Percentiles rank a stretch among this genome's conserved stretches.
Evolutionary conservation across 768 basidiomycete genomes (phyloP).

Genomic region (Sporobolomyces pararoseus): DNA sequence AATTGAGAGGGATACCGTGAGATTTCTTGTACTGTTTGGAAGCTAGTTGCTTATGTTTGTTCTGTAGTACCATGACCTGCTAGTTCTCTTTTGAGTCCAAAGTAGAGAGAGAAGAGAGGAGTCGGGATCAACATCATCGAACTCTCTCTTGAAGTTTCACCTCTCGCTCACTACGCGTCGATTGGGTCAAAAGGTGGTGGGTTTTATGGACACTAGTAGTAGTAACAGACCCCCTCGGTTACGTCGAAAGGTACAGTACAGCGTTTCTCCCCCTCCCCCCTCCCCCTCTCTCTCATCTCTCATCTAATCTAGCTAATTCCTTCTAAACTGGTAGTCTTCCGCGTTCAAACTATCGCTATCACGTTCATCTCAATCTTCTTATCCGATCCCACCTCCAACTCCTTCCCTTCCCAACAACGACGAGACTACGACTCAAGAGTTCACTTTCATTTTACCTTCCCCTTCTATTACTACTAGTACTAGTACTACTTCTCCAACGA

Average conservation of each 20-base stretch:
- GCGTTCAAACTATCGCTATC: constrained; percentile 27
- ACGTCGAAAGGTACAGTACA: constrained; percentile 12
- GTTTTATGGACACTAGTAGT: constrained; percentile 6
- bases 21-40: constrained; percentile 8
- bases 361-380: neutral
- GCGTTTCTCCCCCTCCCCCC: no score
- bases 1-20: constrained; percentile 3
- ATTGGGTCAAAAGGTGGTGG: neutral
- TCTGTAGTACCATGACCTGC: constrained; percentile 38
- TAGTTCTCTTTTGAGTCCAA: no score
- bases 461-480: neutral
- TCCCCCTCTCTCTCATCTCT: neutral
- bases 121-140: neutral
- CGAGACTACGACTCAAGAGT: neutral
- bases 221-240: constrained; percentile 4
- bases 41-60: constrained; percentile 9
- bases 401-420: neutral
- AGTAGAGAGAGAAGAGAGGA: neutral
- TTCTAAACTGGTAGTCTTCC: constrained; percentile 4
- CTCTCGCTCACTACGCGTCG: neutral
- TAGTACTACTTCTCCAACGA: neutral
- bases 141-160: neutral
- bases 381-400: neutral
- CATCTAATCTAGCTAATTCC: neutral
- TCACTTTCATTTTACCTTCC: neutral